Evolutionary conservation across 257 asterid genomes (phyloP).

Genomic region (Solanum pinnatisectum): DNA sequence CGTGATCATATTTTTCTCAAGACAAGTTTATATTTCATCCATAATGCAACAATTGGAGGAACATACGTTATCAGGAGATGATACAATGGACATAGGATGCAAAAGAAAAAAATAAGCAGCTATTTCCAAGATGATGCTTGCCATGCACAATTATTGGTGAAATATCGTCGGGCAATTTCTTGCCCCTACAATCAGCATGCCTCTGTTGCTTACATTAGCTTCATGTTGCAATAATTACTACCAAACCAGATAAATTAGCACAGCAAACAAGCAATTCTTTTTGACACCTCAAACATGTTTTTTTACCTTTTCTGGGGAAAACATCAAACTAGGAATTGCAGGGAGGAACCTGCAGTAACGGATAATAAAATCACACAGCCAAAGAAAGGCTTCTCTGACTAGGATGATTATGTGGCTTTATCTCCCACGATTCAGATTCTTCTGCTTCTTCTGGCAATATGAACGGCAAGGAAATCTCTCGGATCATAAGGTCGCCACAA

Average conservation of each 20-base stretch:
- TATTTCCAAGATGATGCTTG: background rate
- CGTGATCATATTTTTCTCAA: background rate
- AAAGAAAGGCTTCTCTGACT: conserved; percentile 63
- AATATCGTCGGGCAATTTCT: background rate
- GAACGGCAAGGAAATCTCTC: conserved; percentile 74
- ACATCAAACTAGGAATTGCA: background rate
- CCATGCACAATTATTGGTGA: background rate
- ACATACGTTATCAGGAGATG: background rate
- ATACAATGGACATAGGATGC: background rate
- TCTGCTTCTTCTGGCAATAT: conserved; percentile 47
- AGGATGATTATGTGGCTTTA: conserved; percentile 45
- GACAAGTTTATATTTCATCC: background rate
- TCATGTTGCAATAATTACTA: background rate
- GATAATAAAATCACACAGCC: conserved; percentile 13
- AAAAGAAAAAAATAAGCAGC: background rate
- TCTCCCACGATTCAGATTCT: conserved; percentile 74
- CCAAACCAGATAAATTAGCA: background rate
- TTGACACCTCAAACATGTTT: background rate
- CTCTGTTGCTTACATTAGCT: background rate
- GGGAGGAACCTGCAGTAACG: background rate
- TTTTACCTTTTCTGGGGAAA: background rate
- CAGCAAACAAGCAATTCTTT: background rate
- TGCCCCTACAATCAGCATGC: background rate
- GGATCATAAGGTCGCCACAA: conserved; percentile 91
- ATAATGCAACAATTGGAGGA: background rate